Conservation (phyloP, 78 protist genomes). For the Dictyostelium capitatum region DNA sequence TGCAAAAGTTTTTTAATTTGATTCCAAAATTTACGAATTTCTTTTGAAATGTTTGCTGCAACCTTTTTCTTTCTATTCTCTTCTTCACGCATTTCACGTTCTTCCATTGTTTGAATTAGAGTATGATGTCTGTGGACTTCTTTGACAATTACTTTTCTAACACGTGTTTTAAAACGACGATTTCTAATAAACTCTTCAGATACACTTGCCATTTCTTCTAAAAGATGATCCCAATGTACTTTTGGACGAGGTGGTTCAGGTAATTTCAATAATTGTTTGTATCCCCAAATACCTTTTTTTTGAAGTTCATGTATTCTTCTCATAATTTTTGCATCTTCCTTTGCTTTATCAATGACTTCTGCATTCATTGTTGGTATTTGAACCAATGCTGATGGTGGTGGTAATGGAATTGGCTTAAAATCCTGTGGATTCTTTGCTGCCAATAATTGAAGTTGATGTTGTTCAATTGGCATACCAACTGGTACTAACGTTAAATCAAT, state of each 20-base stretch:
- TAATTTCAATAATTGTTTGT: slow-evolving; percentile 41
- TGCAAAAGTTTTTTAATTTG: slow-evolving; percentile 63
- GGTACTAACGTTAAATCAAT: not conserved
- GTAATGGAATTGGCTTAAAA: not conserved
- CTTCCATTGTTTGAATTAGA: slow-evolving; percentile 9
- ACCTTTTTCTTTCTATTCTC: slow-evolving; percentile 36
- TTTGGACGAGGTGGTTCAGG: slow-evolving; percentile 89
- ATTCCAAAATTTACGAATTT: slow-evolving; percentile 76
- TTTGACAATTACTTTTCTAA: slow-evolving; percentile 49
- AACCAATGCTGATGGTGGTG: slow-evolving; percentile 50
- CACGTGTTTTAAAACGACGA: slow-evolving; percentile 59
- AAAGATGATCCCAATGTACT: slow-evolving; percentile 90
- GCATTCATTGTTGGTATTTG: slow-evolving; percentile 13
- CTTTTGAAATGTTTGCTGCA: slow-evolving; percentile 30
- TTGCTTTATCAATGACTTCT: slow-evolving; percentile 47
- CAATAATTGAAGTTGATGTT: slow-evolving; percentile 9
- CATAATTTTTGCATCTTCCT: slow-evolving; percentile 48
- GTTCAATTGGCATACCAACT: not conserved
- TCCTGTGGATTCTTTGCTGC: not conserved
- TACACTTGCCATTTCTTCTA: slow-evolving; percentile 89
- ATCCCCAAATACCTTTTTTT: slow-evolving; percentile 58
- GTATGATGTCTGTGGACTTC: slow-evolving; percentile 17
- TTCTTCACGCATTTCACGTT: slow-evolving; percentile 45
- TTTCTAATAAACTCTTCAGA: slow-evolving; percentile 85
- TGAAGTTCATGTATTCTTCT: slow-evolving; percentile 65